These are phyloP conservation scores for Neofusicoccum laricinum DNA, from an alignment of 2,329 filamentous ascomycete genomes.

Conservation along the genomic window DNA sequence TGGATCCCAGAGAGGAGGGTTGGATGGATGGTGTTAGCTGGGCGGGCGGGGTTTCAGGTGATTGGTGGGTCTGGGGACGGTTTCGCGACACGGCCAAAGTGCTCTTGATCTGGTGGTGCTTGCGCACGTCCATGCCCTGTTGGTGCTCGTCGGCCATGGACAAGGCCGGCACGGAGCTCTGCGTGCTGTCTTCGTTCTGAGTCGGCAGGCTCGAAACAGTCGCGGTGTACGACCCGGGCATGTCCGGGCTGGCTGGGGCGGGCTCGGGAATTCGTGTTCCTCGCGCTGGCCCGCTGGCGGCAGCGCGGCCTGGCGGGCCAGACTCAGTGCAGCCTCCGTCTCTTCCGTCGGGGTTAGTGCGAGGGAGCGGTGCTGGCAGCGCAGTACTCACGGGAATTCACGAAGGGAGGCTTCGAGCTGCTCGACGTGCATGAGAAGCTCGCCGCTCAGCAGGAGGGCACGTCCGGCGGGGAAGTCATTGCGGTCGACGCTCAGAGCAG, in stretches of 20 bases:
- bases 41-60: not conserved
- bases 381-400: not conserved
- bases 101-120: not conserved
- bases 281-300: not conserved
- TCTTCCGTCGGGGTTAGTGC: not conserved
- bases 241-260: not conserved
- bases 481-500: not conserved
- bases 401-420: not conserved
- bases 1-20: conserved; percentile 1
- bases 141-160: not conserved
- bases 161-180: not conserved
- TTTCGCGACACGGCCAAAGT: not conserved
- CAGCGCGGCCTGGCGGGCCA: not conserved
- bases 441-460: not conserved
- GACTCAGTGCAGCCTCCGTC: not conserved
- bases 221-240: not conserved
- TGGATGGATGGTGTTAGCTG: not conserved
- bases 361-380: not conserved
- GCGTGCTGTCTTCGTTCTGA: not conserved
- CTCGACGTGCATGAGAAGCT: not conserved
- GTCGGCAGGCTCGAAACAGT: not conserved
- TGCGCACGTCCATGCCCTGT: not conserved
- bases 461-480: not conserved
- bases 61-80: not conserved
- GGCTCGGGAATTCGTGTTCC: not conserved